These are phyloP conservation scores for Rhizophagus prolifer DNA, from an alignment of 192 early-diverging fungal genomes.

Conservation along the genomic window DNA sequence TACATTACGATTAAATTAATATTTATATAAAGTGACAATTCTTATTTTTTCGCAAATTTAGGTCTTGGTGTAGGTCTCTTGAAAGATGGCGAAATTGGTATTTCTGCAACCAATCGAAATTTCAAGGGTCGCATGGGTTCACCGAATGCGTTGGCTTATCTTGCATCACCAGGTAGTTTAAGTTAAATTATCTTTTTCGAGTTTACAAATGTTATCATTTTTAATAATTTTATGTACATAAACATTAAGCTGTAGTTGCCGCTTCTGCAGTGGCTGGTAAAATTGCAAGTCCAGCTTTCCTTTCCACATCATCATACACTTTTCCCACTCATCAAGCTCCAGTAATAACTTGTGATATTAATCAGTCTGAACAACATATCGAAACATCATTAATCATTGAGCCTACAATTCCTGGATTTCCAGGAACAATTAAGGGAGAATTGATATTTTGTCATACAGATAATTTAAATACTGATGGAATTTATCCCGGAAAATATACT, in stretches of 20 bases:
- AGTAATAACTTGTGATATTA: constrained; percentile 27
- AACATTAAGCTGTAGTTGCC: constrained; percentile 81
- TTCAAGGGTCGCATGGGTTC: constrained; percentile 99
- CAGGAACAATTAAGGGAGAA: constrained; percentile 72
- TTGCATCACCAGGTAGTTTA: constrained; percentile 76
- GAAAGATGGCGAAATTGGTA: constrained; percentile 95
- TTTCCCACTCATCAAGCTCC: constrained; percentile 28
- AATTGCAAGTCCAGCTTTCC: constrained; percentile 53
- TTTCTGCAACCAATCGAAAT: constrained; percentile 98
- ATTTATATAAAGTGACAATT: neutral
- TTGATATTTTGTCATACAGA: constrained; percentile 87
- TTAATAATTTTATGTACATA: constrained; percentile 6
- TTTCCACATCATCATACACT: constrained; percentile 9
- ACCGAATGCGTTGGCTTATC: constrained; percentile 86
- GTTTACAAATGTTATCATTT: neutral
- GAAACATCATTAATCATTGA: constrained; percentile 29
- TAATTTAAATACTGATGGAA: constrained; percentile 98
- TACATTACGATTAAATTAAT: neutral
- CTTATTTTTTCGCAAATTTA: constrained; percentile 15
- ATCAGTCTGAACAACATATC: constrained; percentile 16
- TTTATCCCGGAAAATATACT: constrained; percentile 98
- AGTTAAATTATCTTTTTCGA: neutral
- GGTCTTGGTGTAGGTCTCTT: constrained; percentile 90
- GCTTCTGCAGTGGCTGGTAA: constrained; percentile 87
- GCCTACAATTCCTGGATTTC: constrained; percentile 72